phyloP scores from a whole-genome alignment of 108 stramenopile genomes.

The Asterionellopsis glacialis region DNA sequence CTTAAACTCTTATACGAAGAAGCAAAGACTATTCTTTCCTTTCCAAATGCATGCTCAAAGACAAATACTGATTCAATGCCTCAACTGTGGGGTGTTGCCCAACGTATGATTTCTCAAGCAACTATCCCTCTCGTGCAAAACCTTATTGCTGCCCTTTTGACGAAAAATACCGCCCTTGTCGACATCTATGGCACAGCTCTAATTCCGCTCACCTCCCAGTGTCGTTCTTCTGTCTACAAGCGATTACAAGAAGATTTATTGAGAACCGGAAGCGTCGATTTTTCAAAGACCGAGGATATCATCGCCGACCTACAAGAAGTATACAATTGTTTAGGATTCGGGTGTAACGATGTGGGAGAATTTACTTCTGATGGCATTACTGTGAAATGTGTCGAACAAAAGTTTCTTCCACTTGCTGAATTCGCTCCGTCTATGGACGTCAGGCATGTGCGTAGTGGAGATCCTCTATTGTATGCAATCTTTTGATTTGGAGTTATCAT shows the following conservation, averaged over 20 bases:
- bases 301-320: slow-evolving; percentile 45
- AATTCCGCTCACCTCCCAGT: slow-evolving; percentile 76
- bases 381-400: too few relatives aligned
- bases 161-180: slow-evolving; percentile 31
- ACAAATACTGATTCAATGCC: slow-evolving; percentile 31
- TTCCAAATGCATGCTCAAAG: slow-evolving; percentile 35
- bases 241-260: slow-evolving; percentile 60
- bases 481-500: too few relatives aligned
- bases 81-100: slow-evolving; percentile 45
- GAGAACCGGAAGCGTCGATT: slow-evolving; percentile 25
- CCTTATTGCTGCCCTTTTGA: slow-evolving; percentile 49
- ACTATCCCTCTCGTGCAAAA: slow-evolving; percentile 64
- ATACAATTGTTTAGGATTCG: slow-evolving; percentile 73
- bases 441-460: too few relatives aligned
- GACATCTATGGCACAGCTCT: slow-evolving; percentile 57
- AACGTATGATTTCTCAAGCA: slow-evolving; percentile 58
- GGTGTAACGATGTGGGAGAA: slow-evolving; percentile 66
- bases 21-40: slow-evolving; percentile 19
- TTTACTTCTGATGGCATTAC: not conserved
- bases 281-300: slow-evolving; percentile 44
- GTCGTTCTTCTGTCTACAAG: slow-evolving; percentile 56
- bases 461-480: too few relatives aligned
- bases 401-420: too few relatives aligned
- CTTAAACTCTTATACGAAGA: slow-evolving; percentile 62
- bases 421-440: too few relatives aligned